These are phyloP conservation scores for Huntiella savannae DNA, from an alignment of 2,329 filamentous ascomycete species.

Conservation along the genomic window DNA sequence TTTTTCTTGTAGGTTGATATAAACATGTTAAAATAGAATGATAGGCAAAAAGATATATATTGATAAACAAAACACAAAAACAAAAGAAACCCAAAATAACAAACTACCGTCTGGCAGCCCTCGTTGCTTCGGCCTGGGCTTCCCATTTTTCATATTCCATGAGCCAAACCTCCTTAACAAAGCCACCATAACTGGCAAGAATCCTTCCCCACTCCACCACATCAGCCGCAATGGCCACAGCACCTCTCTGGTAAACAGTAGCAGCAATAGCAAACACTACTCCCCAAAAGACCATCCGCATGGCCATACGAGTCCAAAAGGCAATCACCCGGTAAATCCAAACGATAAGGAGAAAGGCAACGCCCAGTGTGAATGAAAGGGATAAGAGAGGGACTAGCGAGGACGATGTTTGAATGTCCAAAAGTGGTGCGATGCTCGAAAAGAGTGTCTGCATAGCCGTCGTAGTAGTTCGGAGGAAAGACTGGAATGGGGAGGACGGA, in stretches of 20 bases:
- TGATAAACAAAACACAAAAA: slow-evolving; percentile 1
- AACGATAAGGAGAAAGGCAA: slow-evolving; percentile 15
- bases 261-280: slow-evolving; percentile 33
- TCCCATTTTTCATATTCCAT: slow-evolving; percentile 39
- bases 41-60: not conserved
- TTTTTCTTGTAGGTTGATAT: not conserved
- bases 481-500: slow-evolving; percentile 26
- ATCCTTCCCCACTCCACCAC: slow-evolving; percentile 24
- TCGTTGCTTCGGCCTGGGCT: slow-evolving; percentile 21
- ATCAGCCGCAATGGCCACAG: slow-evolving; percentile 46
- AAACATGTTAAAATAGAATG: not conserved
- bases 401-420: slow-evolving; percentile 21
- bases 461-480: slow-evolving; percentile 19
- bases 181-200: slow-evolving; percentile 26
- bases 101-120: slow-evolving; percentile 13
- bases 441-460: slow-evolving; percentile 14
- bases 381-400: slow-evolving; percentile 19
- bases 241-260: slow-evolving; percentile 44
- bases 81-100: not conserved
- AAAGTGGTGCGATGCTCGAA: slow-evolving; percentile 18
- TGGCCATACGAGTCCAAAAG: slow-evolving; percentile 53
- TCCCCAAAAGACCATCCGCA: slow-evolving; percentile 47
- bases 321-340: slow-evolving; percentile 54
- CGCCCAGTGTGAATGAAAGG: slow-evolving; percentile 16
- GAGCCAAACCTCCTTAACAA: slow-evolving; percentile 35